Evolutionary conservation across 2,329 filamentous ascomycete genomes (phyloP).

Genomic region (Xylaria hypoxylon): DNA sequence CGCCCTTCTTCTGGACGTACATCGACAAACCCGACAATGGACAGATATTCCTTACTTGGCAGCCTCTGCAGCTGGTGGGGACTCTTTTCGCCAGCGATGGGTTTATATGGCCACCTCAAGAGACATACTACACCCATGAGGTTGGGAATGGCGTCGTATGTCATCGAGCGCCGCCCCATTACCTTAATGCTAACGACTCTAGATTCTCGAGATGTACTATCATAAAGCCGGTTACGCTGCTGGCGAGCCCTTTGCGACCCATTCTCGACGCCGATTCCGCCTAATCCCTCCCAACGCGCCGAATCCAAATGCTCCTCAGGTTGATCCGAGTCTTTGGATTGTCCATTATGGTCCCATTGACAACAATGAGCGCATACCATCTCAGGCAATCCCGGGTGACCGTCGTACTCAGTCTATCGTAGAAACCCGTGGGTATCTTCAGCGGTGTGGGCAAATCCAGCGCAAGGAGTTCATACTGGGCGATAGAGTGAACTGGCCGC

Average conservation of each 20-base stretch:
- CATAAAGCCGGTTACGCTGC: constrained; percentile 84
- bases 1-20: constrained; percentile 94
- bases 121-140: constrained; percentile 81
- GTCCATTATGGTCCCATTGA: constrained; percentile 88
- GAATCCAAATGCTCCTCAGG: constrained; percentile 74
- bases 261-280: constrained; percentile 87
- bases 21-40: constrained; percentile 85
- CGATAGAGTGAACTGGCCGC: constrained; percentile 90
- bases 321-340: constrained; percentile 88
- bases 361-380: constrained; percentile 77
- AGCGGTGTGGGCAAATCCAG: constrained; percentile 81
- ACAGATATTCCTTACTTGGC: constrained; percentile 87
- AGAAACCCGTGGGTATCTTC: constrained; percentile 72
- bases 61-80: constrained; percentile 77
- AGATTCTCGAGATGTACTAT: constrained; percentile 90
- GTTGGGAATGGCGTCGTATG: constrained; percentile 70
- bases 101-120: constrained; percentile 87
- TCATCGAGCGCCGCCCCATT: constrained; percentile 27
- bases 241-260: constrained; percentile 78
- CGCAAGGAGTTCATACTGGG: constrained; percentile 96
- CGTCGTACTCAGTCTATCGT: constrained; percentile 71
- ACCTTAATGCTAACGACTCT: constrained; percentile 39
- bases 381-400: constrained; percentile 72
- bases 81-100: constrained; percentile 89
- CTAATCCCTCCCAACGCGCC: constrained; percentile 78